A percentile compares a stretch with the other conserved stretches of the same genome.
phyloP scores from a whole-genome alignment of 2,329 filamentous ascomycete species.

The Talaromyces sp. region DNA sequence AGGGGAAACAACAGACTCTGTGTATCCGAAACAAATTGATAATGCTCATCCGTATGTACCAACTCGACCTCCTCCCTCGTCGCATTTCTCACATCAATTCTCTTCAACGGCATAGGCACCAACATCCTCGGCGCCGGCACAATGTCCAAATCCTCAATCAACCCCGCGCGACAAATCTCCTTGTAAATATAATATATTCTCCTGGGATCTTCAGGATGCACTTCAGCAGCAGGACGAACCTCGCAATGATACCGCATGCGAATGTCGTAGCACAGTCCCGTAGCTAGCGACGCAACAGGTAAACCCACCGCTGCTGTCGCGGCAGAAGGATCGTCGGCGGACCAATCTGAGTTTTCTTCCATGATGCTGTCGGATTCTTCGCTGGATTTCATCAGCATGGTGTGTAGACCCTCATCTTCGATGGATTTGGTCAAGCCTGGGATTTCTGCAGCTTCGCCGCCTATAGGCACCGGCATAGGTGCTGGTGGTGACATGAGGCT shows the following conservation, averaged over 20 bases:
- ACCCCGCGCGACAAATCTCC: slow-evolving; percentile 74
- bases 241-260: slow-evolving; percentile 96
- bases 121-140: slow-evolving; percentile 41
- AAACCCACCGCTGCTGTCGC: slow-evolving; percentile 38
- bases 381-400: slow-evolving; percentile 18
- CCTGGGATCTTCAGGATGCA: slow-evolving; percentile 90
- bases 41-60: slow-evolving; percentile 75
- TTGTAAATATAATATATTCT: slow-evolving; percentile 92
- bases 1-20: slow-evolving; percentile 33
- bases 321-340: slow-evolving; percentile 31
- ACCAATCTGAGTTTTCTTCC: slow-evolving; percentile 42
- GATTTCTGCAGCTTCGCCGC: slow-evolving; percentile 13
- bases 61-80: slow-evolving; percentile 74
- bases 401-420: slow-evolving; percentile 25
- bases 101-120: slow-evolving; percentile 54
- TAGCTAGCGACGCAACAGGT: slow-evolving; percentile 55
- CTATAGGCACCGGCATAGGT: slow-evolving; percentile 16
- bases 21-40: slow-evolving; percentile 67
- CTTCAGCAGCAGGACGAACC: slow-evolving; percentile 62
- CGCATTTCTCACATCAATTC: slow-evolving; percentile 75
- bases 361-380: slow-evolving; percentile 33
- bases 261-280: slow-evolving; percentile 83
- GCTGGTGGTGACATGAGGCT: slow-evolving; percentile 6
- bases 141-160: slow-evolving; percentile 62
- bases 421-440: slow-evolving; percentile 26